A percentile compares a stretch with the other conserved stretches of the same genome.
Conservation (phyloP, 345 rosid genomes). For the Brassica incana region DNA sequence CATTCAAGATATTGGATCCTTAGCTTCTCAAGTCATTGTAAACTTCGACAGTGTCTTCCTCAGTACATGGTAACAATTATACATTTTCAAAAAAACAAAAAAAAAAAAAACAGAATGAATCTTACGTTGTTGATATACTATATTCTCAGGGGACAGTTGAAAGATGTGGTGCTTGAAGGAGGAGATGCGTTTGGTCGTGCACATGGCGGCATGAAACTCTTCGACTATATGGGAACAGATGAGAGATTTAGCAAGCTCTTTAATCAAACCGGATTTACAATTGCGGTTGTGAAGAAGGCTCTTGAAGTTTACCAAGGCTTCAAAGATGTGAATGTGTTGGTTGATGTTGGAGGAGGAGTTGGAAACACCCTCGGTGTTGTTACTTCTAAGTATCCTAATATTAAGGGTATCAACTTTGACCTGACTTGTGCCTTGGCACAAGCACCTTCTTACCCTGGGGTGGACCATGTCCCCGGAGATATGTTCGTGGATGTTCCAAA, state of each 20-base stretch:
- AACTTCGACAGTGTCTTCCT: constrained; percentile 46
- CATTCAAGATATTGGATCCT: constrained; percentile 40
- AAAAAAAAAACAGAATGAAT: neutral
- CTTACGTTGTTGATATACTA: neutral
- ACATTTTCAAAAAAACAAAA: too few relatives aligned
- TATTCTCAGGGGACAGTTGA: constrained; percentile 43
- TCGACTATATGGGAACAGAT: constrained; percentile 51
- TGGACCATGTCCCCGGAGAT: constrained; percentile 80
- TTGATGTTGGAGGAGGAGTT: constrained; percentile 72
- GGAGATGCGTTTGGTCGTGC: constrained; percentile 67
- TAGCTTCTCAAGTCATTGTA: constrained; percentile 45
- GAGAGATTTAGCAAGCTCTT: constrained; percentile 53
- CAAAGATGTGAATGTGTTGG: constrained; percentile 45
- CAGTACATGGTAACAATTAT: constrained; percentile 41
- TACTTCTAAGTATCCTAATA: constrained; percentile 48
- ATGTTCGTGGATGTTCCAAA: constrained; percentile 75
- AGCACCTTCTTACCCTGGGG: constrained; percentile 43
- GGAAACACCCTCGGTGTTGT: constrained; percentile 54
- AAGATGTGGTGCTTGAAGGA: constrained; percentile 56
- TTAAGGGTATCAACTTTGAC: constrained; percentile 56
- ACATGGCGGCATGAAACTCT: constrained; percentile 52
- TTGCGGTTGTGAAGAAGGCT: constrained; percentile 50
- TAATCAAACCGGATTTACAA: constrained; percentile 48
- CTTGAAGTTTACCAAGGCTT: constrained; percentile 60
- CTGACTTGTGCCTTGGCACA: constrained; percentile 35